phyloP scores from a whole-genome alignment of 306 rosid genomes.

The Gastrolobium bilobum region DNA sequence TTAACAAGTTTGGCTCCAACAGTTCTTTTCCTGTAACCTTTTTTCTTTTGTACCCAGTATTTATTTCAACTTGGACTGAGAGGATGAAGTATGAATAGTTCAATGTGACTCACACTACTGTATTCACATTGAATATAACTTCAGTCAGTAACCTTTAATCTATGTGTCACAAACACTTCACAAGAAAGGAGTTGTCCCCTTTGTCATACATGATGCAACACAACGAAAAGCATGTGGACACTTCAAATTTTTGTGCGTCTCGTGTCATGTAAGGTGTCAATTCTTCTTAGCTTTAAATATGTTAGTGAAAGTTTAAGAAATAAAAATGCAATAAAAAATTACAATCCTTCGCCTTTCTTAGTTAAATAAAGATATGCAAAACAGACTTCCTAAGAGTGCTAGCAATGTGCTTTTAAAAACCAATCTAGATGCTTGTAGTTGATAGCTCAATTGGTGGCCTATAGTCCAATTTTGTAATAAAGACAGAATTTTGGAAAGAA shows the following conservation, averaged over 20 bases:
- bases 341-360: not conserved
- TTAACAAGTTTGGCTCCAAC: not conserved
- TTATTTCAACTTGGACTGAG: not conserved
- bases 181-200: not conserved
- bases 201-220: slow-evolving; percentile 4
- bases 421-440: slow-evolving; percentile 10
- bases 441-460: not conserved
- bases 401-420: slow-evolving; percentile 24
- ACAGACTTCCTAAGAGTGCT: not conserved
- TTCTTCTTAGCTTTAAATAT: not conserved
- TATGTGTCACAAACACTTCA: not conserved
- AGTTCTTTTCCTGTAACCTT: not conserved
- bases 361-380: slow-evolving; percentile 7
- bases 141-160: not conserved
- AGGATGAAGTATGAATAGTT: not conserved
- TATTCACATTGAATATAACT: slow-evolving; percentile 7
- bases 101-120: not conserved
- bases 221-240: not conserved
- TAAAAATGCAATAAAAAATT: not conserved
- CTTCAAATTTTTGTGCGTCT: not conserved
- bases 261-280: not conserved
- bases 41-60: not conserved
- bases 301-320: not conserved
- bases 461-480: not conserved
- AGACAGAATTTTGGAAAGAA: slow-evolving; percentile 22